These are phyloP conservation scores for Penicillium griseofulvum DNA, from an alignment of 2,329 filamentous ascomycete species.

Conservation along the genomic window DNA sequence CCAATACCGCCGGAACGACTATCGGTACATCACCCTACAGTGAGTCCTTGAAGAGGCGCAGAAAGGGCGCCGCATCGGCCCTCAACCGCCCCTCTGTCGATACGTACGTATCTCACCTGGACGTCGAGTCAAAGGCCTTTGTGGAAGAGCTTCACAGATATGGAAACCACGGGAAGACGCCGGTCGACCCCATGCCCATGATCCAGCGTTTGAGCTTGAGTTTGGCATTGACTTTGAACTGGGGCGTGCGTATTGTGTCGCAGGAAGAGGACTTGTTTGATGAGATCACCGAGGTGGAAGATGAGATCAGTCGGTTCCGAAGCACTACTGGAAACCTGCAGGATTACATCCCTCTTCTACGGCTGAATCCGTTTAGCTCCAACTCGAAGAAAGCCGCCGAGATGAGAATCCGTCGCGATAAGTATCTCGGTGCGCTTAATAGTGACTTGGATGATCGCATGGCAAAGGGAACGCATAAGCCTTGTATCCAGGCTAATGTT, in stretches of 20 bases:
- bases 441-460: slow-evolving; percentile 60
- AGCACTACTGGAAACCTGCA: slow-evolving; percentile 79
- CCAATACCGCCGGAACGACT: slow-evolving; percentile 64
- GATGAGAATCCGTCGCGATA: slow-evolving; percentile 59
- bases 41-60: slow-evolving; percentile 61
- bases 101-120: slow-evolving; percentile 61
- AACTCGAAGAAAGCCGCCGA: slow-evolving; percentile 59
- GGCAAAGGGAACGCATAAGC: slow-evolving; percentile 58
- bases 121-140: slow-evolving; percentile 63
- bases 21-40: slow-evolving; percentile 67
- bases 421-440: slow-evolving; percentile 59
- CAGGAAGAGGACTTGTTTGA: slow-evolving; percentile 62
- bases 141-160: slow-evolving; percentile 60
- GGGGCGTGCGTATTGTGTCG: slow-evolving; percentile 60
- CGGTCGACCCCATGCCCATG: slow-evolving; percentile 66
- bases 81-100: slow-evolving; percentile 64
- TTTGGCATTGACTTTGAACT: slow-evolving; percentile 64
- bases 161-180: slow-evolving; percentile 53
- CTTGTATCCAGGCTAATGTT: slow-evolving; percentile 67
- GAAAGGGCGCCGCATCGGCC: slow-evolving; percentile 64
- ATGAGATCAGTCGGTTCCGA: slow-evolving; percentile 68
- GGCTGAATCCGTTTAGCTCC: slow-evolving; percentile 63
- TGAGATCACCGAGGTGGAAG: slow-evolving; percentile 72
- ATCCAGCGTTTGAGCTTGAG: slow-evolving; percentile 63
- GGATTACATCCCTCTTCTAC: slow-evolving; percentile 71